Conservation (phyloP, 192 early-diverging fungal genomes). For the Coemansia sp. region DNA sequence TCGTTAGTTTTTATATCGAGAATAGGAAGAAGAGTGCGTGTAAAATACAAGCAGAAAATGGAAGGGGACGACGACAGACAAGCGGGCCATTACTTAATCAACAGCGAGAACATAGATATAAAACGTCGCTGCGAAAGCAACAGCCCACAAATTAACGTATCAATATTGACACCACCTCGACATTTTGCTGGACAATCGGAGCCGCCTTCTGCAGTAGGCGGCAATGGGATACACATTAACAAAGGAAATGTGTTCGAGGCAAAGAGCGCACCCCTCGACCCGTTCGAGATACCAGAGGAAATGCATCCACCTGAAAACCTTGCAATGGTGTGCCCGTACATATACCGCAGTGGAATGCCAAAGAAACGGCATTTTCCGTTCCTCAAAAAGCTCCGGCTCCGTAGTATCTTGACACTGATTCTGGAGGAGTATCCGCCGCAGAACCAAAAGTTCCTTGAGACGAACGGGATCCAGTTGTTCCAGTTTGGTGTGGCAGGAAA, state of each 20-base stretch:
- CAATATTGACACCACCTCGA: conserved; percentile 17
- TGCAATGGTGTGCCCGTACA: conserved; percentile 88
- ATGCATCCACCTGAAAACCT: conserved; percentile 93
- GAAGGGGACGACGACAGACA: background rate
- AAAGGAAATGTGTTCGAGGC: background rate
- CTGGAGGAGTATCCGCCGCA: conserved; percentile 88
- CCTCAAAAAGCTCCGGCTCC: conserved; percentile 80
- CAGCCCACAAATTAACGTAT: conserved; percentile 31
- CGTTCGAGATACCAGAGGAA: conserved; percentile 40
- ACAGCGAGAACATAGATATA: background rate
- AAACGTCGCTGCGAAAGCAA: background rate
- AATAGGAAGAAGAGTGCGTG: no score
- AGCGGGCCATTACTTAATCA: no score
- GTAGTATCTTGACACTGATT: conserved; percentile 91
- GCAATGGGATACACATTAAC: background rate
- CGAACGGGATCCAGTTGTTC: conserved; percentile 76
- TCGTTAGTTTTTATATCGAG: no score
- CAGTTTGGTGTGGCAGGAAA: conserved; percentile 92
- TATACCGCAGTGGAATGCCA: conserved; percentile 94
- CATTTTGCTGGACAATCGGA: background rate
- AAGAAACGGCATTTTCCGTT: conserved; percentile 92
- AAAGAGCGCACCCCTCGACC: background rate
- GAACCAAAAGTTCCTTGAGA: conserved; percentile 80
- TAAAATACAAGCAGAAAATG: no score
- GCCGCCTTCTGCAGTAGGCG: background rate